Base-by-base conservation (phyloP, 257 asterid genomes). In the Fraxinus quadrangulata region DNA sequence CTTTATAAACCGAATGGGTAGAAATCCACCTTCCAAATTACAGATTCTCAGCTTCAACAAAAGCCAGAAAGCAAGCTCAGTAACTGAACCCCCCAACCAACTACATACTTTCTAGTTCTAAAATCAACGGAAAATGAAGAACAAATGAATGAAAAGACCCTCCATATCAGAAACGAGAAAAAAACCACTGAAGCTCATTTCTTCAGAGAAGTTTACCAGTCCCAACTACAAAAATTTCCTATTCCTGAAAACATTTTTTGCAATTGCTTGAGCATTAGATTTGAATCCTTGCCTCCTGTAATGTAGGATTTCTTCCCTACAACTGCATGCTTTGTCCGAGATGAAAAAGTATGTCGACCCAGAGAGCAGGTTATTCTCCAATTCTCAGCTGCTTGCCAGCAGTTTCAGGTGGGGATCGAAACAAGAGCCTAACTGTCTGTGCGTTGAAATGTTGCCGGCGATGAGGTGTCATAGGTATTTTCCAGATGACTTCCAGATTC, bases 401-500 rank as follows among this genome's bases (percentile, higher is more conserved):
- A 54, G 12, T 54, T 54, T 54, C n/a, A 10, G 31, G 33, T 23
- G 17, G 36, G 65, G 54, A 39, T 0, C 34, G 9, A 28, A 71
- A 28, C 65, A 71, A 40, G 17, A 26, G 65, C 39, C 75, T 31
- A 42, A 0, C 16, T 40, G 59, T 45, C 56, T 28, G 40, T 7
- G 56, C 24, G 0, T 0, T 7, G 26, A 34, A 21, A 19, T 71
- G 69, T 76, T 24, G 51, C 51, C 72, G 24, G 75, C 47, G 47
- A 59, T 9, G 34, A 28, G 21, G 37, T 70, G 73, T 88, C 88
- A 92, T 49, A 91, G 91, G 88, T 91, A 94, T 86, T 94, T 92
- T 70, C 98, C 97, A 2, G 97, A 94, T 5, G 98, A 91, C 86
- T 94, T 94, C 98, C 98, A 92, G 68, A 94, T 94, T 83, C 97